Conservation (phyloP, 2,329 filamentous ascomycete genomes). For the Endoconidiophora laricicola region DNA sequence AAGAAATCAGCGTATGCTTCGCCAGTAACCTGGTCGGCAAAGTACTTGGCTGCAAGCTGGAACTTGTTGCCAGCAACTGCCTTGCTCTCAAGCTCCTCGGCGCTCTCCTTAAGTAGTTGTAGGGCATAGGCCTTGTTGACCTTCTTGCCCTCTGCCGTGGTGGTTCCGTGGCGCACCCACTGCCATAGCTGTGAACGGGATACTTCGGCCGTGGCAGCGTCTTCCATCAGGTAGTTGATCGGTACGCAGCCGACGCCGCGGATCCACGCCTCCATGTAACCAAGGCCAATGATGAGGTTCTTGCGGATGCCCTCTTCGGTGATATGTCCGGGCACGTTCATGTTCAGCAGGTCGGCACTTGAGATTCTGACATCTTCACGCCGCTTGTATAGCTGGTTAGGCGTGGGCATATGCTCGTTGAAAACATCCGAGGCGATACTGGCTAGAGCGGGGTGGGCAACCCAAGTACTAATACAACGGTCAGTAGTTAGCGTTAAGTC, state of each 20-base stretch:
- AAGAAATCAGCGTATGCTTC: slow-evolving; percentile 97
- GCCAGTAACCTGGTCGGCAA: slow-evolving; percentile 79
- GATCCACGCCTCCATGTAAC: slow-evolving; percentile 98
- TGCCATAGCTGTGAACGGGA: slow-evolving; percentile 93
- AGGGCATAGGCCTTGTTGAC: slow-evolving; percentile 87
- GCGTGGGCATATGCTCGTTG: slow-evolving; percentile 96
- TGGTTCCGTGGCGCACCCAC: slow-evolving; percentile 61
- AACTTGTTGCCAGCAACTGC: slow-evolving; percentile 83
- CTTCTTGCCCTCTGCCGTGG: slow-evolving; percentile 73
- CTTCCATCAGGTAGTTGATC: slow-evolving; percentile 97
- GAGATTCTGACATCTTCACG: slow-evolving; percentile 78
- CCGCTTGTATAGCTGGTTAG: slow-evolving; percentile 85
- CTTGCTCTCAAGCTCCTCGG: slow-evolving; percentile 55
- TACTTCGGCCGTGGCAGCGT: slow-evolving; percentile 92
- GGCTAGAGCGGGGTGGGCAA: slow-evolving; percentile 87
- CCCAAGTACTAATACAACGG: slow-evolving; percentile 50
- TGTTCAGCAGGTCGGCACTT: slow-evolving; percentile 86
- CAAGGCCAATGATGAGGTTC: slow-evolving; percentile 91
- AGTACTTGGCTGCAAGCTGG: slow-evolving; percentile 80
- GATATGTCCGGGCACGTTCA: slow-evolving; percentile 85
- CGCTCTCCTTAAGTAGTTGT: slow-evolving; percentile 71
- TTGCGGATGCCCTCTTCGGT: slow-evolving; percentile 93
- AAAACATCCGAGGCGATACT: slow-evolving; percentile 80
- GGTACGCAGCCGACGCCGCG: slow-evolving; percentile 89
- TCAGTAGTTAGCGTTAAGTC: slow-evolving; percentile 8